phyloP scores from a whole-genome alignment of 192 early-diverging fungal species.

The Backusella tarrabulga region DNA sequence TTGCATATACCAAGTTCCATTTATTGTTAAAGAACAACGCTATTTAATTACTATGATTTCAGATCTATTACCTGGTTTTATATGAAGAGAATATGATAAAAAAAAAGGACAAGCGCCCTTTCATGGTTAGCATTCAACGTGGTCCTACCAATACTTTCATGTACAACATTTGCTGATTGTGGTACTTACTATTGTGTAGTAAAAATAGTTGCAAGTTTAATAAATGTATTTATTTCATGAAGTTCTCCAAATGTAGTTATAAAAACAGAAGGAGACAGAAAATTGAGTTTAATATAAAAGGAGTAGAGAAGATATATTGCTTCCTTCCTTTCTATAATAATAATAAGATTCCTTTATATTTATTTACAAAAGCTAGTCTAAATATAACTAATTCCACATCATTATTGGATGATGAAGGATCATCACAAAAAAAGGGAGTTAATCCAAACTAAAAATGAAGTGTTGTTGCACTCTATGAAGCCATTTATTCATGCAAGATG shows the following conservation, averaged over 20 bases:
- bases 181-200: not conserved
- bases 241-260: not conserved
- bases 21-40: not conserved
- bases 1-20: not conserved
- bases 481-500: not conserved
- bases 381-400: not conserved
- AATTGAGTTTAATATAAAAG: not conserved
- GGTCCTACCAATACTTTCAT: not conserved
- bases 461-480: not conserved
- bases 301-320: not conserved
- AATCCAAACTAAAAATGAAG: not conserved
- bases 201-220: not conserved
- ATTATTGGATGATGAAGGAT: not conserved
- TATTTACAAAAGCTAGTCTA: not conserved
- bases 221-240: not conserved
- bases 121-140: not conserved
- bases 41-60: not conserved
- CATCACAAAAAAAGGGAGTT: not conserved
- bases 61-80: not conserved
- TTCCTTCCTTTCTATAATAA: not conserved
- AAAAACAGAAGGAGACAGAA: not conserved
- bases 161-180: not conserved
- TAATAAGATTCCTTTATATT: not conserved
- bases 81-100: not conserved
- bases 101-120: not conserved